Percentiles rank a stretch among this genome's conserved stretches.
These are phyloP conservation scores for Xylariaceae sp. DNA, from an alignment of 2,329 filamentous ascomycete genomes.

Conservation along the genomic window DNA sequence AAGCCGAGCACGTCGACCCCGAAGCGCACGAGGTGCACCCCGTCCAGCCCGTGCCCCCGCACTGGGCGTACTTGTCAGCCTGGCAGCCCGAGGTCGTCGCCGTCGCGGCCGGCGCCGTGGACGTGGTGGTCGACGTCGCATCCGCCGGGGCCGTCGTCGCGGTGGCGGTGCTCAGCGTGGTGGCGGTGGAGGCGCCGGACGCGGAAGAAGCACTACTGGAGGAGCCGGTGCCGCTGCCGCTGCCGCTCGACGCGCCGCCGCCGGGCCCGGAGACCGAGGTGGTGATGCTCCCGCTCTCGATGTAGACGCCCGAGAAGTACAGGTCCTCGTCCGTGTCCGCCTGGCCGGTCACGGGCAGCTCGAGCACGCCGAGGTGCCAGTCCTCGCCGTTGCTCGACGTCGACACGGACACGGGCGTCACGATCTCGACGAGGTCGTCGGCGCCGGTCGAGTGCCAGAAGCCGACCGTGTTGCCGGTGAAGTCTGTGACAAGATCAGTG, in stretches of 20 bases:
- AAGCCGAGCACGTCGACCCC: slow-evolving; percentile 25
- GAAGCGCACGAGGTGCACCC: slow-evolving; percentile 27
- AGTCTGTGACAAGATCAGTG: too few species aligned
- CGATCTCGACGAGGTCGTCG: slow-evolving; percentile 48
- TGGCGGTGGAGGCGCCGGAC: not conserved
- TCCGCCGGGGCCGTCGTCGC: slow-evolving; percentile 1
- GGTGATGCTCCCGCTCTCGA: slow-evolving; percentile 48
- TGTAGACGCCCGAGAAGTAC: slow-evolving; percentile 65
- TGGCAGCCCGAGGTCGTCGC: slow-evolving; percentile 12
- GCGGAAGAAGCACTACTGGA: not conserved
- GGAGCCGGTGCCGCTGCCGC: slow-evolving; percentile 5
- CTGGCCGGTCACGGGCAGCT: slow-evolving; percentile 51
- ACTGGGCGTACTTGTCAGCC: slow-evolving; percentile 26
- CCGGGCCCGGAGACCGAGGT: slow-evolving; percentile 20
- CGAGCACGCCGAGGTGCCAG: slow-evolving; percentile 65
- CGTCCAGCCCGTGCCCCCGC: slow-evolving; percentile 27
- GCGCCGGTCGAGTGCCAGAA: slow-evolving; percentile 64
- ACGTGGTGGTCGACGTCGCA: slow-evolving; percentile 6
- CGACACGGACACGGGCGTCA: slow-evolving; percentile 50
- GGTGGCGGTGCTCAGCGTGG: not conserved
- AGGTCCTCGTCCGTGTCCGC: slow-evolving; percentile 54
- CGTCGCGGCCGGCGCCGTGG: slow-evolving; percentile 6
- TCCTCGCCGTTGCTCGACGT: slow-evolving; percentile 61
- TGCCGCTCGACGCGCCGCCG: not conserved
- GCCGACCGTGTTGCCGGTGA: slow-evolving; percentile 50